phyloP scores from a whole-genome alignment of 2,329 filamentous ascomycete genomes.

The Fusarium keratoplasticum region DNA sequence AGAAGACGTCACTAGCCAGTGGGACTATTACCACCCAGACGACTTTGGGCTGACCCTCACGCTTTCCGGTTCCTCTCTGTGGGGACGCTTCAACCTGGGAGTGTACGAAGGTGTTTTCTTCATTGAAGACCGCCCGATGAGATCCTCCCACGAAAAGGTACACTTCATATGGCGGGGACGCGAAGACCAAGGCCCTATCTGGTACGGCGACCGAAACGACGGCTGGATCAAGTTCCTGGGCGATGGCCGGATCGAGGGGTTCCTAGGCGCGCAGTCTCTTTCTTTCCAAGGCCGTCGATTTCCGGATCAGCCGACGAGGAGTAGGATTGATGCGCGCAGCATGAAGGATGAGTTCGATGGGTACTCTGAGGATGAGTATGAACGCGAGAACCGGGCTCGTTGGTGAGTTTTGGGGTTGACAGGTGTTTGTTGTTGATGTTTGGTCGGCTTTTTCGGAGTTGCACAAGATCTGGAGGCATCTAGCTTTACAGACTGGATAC shows the following conservation, averaged over 20 bases:
- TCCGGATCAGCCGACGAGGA: constrained; percentile 45
- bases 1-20: constrained; percentile 40
- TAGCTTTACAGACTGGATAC: not conserved
- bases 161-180: constrained; percentile 52
- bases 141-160: constrained; percentile 44
- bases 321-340: constrained; percentile 39
- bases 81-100: constrained; percentile 60
- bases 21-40: constrained; percentile 30
- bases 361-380: constrained; percentile 47
- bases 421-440: not conserved
- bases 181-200: constrained; percentile 45
- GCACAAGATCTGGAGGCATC: not conserved
- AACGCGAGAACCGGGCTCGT: constrained; percentile 38
- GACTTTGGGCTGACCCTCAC: constrained; percentile 53
- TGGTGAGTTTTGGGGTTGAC: constrained; percentile 18
- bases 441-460: not conserved
- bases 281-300: constrained; percentile 43
- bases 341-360: constrained; percentile 46
- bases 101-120: constrained; percentile 56
- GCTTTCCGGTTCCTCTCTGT: constrained; percentile 53
- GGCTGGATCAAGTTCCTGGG: constrained; percentile 54
- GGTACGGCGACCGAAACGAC: constrained; percentile 40
- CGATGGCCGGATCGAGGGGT: constrained; percentile 50
- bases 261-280: constrained; percentile 43
- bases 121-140: constrained; percentile 50